Conservation (phyloP, 495 filamentous ascomycete species). For the Trichocladium antarcticum region DNA sequence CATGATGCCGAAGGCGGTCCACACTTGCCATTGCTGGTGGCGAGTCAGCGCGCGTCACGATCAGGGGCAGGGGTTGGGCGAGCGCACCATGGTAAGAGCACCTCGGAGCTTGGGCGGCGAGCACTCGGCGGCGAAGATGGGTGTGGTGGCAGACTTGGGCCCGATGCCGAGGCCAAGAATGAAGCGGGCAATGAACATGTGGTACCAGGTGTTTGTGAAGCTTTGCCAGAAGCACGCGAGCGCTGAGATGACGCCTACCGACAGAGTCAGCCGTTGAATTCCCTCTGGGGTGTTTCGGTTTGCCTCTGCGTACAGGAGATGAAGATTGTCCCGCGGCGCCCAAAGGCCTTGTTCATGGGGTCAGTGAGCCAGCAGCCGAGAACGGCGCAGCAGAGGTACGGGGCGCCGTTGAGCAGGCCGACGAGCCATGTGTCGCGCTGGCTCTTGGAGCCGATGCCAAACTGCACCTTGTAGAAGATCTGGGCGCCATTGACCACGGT, state of each 20-base stretch:
- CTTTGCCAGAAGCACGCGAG: conserved; percentile 50
- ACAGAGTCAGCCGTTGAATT: no score
- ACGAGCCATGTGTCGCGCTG: conserved; percentile 42
- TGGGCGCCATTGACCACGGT: conserved; percentile 65
- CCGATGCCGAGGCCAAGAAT: conserved; percentile 67
- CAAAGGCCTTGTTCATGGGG: conserved; percentile 54
- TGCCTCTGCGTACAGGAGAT: conserved; percentile 47
- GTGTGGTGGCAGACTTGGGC: conserved; percentile 48
- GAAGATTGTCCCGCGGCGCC: conserved; percentile 60
- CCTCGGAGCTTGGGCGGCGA: conserved; percentile 62
- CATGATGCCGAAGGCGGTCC: conserved; percentile 75
- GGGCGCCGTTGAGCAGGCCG: conserved; percentile 41
- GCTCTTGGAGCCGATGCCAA: conserved; percentile 35
- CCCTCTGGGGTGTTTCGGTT: no score
- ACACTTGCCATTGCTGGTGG: conserved; percentile 41
- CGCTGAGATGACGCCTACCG: conserved; percentile 40
- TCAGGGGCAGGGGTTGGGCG: neutral
- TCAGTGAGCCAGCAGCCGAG: conserved; percentile 60
- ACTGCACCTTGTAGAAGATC: conserved; percentile 47
- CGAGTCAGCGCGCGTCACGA: no score
- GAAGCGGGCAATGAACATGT: conserved; percentile 51
- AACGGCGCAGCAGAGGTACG: conserved; percentile 39
- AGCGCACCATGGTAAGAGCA: conserved; percentile 56
- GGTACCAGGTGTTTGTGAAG: conserved; percentile 51
- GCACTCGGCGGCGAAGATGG: conserved; percentile 69